These are phyloP conservation scores for Quercus ilex DNA, from an alignment of 306 rosid genomes.

Conservation along the genomic window DNA sequence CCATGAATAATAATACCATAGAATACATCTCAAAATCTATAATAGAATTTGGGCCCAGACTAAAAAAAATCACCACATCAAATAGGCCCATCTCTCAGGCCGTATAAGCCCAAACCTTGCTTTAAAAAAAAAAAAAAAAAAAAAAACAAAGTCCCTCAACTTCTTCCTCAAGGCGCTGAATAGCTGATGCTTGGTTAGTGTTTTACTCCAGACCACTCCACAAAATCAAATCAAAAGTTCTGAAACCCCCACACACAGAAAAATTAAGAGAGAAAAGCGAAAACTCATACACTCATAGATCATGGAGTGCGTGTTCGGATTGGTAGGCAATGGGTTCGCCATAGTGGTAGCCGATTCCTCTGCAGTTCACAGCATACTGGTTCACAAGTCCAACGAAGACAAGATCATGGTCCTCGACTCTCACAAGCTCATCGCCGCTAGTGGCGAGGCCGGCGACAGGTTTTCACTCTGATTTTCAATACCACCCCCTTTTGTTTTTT, in stretches of 20 bases:
- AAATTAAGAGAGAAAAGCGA: background rate
- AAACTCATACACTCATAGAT: background rate
- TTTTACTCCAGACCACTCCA: background rate
- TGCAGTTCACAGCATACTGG: conserved; percentile 90
- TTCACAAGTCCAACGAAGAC: conserved; percentile 94
- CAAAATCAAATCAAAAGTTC: background rate
- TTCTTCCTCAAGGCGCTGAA: background rate
- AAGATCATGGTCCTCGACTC: conserved; percentile 98
- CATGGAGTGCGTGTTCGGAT: conserved; percentile 89
- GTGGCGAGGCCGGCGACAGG: conserved; percentile 98
- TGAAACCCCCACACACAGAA: background rate
- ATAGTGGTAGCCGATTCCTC: conserved; percentile 88
- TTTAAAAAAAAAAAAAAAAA: too few relatives aligned
- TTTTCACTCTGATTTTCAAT: background rate
- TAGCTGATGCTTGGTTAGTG: too few relatives aligned
- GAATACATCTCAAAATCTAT: too few relatives aligned
- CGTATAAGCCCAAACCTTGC: too few relatives aligned
- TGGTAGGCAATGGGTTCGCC: conserved; percentile 78
- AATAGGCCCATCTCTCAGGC: too few relatives aligned
- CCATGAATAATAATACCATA: too few relatives aligned
- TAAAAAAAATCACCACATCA: too few relatives aligned
- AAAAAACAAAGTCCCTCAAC: too few relatives aligned
- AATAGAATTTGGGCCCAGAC: too few relatives aligned
- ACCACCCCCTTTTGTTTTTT: too few relatives aligned
- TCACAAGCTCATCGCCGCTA: conserved; percentile 94